Evolutionary conservation across 176 grass and related monocot species (phyloP).

Genomic region (Carex parvula): DNA sequence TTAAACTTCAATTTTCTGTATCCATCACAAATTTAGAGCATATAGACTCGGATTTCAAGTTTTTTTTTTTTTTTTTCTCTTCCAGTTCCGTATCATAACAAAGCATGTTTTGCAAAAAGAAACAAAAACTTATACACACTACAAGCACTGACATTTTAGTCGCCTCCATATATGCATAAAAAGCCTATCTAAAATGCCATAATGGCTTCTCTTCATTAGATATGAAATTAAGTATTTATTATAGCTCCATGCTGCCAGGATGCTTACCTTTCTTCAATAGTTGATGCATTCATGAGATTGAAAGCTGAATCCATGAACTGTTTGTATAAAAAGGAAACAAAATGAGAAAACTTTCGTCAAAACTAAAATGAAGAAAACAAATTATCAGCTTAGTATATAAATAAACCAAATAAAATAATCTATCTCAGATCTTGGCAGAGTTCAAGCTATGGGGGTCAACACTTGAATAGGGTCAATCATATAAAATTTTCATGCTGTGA

Average conservation of each 20-base stretch:
- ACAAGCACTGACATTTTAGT: background rate
- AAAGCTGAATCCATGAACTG: slow-evolving; percentile 45
- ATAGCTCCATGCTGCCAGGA: background rate
- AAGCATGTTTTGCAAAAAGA: background rate
- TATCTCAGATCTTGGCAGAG: background rate
- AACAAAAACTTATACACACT: slow-evolving; percentile 1
- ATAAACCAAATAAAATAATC: background rate
- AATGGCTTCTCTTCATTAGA: slow-evolving; percentile 2
- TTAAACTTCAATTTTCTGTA: background rate
- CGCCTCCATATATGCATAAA: background rate
- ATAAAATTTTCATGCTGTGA: too few relatives aligned
- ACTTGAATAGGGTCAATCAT: too few relatives aligned
- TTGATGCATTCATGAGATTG: slow-evolving; percentile 30
- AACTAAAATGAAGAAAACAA: background rate
- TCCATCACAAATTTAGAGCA: background rate
- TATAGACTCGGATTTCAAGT: background rate
- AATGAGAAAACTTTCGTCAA: background rate
- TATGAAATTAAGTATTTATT: background rate
- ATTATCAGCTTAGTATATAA: background rate
- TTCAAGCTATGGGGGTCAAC: too few relatives aligned
- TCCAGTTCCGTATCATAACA: background rate
- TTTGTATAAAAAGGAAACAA: background rate
- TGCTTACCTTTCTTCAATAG: slow-evolving; percentile 27
- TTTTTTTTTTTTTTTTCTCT: background rate
- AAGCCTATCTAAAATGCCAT: background rate